Evolutionary conservation across 441 rosid species (phyloP).

Genomic region (Populus hybrid): DNA sequence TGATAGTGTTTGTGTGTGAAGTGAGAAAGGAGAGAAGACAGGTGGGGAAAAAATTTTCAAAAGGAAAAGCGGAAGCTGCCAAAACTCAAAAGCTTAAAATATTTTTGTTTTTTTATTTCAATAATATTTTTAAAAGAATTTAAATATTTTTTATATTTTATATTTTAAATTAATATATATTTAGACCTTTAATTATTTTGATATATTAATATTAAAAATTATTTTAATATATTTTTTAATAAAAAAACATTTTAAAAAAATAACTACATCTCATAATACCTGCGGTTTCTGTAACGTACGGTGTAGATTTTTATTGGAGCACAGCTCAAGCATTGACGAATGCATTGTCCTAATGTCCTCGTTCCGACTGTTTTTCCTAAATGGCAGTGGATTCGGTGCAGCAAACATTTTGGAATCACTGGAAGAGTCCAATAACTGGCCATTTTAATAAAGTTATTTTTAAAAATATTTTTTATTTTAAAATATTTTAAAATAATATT

Average conservation of each 20-base stretch:
- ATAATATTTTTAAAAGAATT: no score
- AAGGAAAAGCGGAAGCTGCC: background rate
- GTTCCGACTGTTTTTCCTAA: background rate
- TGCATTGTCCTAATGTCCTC: background rate
- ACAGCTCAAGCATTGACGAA: background rate
- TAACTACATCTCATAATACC: background rate
- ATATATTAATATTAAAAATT: no score
- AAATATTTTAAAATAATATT: no score
- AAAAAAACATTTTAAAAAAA: no score
- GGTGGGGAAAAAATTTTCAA: background rate
- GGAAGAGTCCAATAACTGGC: background rate
- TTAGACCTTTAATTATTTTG: no score
- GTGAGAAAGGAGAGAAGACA: background rate
- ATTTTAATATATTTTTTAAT: no score
- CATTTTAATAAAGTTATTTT: no score
- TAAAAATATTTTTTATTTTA: no score
- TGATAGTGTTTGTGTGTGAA: background rate
- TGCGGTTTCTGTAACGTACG: background rate
- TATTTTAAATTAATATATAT: no score
- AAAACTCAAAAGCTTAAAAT: background rate
- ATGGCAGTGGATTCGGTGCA: background rate
- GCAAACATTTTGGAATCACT: background rate
- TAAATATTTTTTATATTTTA: no score
- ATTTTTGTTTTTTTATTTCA: no score
- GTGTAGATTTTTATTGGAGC: background rate